Conservation (phyloP, 2,329 filamentous ascomycete species). For the Nemania abortiva region DNA sequence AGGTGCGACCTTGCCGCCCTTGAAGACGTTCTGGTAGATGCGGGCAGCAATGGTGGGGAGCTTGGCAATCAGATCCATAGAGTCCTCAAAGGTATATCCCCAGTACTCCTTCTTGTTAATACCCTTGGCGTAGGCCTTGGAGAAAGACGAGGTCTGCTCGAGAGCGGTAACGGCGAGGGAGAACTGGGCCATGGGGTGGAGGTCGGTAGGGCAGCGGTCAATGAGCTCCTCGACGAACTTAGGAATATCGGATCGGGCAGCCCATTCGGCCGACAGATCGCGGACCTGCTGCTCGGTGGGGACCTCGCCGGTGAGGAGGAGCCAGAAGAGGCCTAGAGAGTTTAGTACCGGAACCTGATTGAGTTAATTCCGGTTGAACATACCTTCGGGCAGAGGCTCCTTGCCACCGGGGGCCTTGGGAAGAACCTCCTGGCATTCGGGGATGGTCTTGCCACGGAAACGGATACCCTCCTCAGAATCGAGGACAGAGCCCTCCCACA, state of each 20-base stretch:
- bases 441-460: slow-evolving; percentile 99
- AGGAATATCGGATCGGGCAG: slow-evolving; percentile 94
- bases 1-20: slow-evolving; percentile 97
- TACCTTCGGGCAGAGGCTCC: slow-evolving; percentile 96
- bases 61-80: slow-evolving; percentile 99
- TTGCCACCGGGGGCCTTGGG: slow-evolving; percentile 97
- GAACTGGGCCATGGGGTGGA: slow-evolving; percentile 99
- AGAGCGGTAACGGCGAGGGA: slow-evolving; percentile 97
- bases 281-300: slow-evolving; percentile 98
- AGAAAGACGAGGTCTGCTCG: slow-evolving; percentile 97
- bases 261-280: slow-evolving; percentile 98
- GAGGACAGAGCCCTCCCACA: slow-evolving; percentile 99
- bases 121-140: slow-evolving; percentile 98
- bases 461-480: slow-evolving; percentile 99
- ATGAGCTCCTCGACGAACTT: slow-evolving; percentile 99
- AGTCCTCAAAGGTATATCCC: slow-evolving; percentile 99
- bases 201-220: slow-evolving; percentile 98
- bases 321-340: slow-evolving; percentile 87
- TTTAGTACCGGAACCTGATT: slow-evolving; percentile 22
- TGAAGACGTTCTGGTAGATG: slow-evolving; percentile 99
- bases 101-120: slow-evolving; percentile 99
- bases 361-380: slow-evolving; percentile 24
- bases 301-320: slow-evolving; percentile 97
- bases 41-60: slow-evolving; percentile 96
- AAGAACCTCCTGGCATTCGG: slow-evolving; percentile 96